These are phyloP conservation scores for Papiliotrema fonsecae DNA, from an alignment of 1,284 basidiomycete species.

Conservation along the genomic window DNA sequence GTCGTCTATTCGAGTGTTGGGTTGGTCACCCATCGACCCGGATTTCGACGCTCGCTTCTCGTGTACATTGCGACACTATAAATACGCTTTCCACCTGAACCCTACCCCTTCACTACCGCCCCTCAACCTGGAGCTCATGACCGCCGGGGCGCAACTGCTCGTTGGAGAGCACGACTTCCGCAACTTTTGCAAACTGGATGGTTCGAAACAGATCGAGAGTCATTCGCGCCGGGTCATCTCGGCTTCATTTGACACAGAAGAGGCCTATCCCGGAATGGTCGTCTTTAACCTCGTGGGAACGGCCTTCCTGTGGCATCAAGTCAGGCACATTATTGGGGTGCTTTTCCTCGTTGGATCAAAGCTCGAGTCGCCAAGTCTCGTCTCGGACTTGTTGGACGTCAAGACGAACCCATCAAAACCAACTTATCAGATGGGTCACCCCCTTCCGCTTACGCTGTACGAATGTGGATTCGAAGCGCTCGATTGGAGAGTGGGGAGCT, in stretches of 20 bases:
- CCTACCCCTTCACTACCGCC: slow-evolving; percentile 43
- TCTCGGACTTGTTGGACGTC: slow-evolving; percentile 68
- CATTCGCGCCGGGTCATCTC: slow-evolving; percentile 35
- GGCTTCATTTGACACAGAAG: slow-evolving; percentile 35
- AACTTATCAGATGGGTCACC: slow-evolving; percentile 87
- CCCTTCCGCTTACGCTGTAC: slow-evolving; percentile 86
- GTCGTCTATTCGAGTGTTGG: slow-evolving; percentile 80
- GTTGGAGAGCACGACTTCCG: slow-evolving; percentile 93
- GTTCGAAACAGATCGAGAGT: slow-evolving; percentile 82
- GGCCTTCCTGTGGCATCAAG: slow-evolving; percentile 96
- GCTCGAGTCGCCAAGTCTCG: slow-evolving; percentile 67
- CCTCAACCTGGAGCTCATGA: slow-evolving; percentile 73
- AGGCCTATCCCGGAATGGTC: slow-evolving; percentile 42
- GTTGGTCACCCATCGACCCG: slow-evolving; percentile 84
- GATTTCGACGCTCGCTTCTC: slow-evolving; percentile 84
- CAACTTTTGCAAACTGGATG: slow-evolving; percentile 93
- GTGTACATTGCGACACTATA: slow-evolving; percentile 87
- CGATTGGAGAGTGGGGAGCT: slow-evolving; percentile 66
- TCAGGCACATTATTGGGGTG: slow-evolving; percentile 90
- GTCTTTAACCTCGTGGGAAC: slow-evolving; percentile 84
- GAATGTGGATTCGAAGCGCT: slow-evolving; percentile 72
- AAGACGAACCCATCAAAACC: slow-evolving; percentile 65
- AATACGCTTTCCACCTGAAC: slow-evolving; percentile 76
- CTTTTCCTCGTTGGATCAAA: slow-evolving; percentile 83
- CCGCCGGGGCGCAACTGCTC: slow-evolving; percentile 64